Percentiles rank a stretch among this genome's conserved stretches.
Conservation (phyloP, 73 alveolate genomes). For the Stentor coeruleus region DNA sequence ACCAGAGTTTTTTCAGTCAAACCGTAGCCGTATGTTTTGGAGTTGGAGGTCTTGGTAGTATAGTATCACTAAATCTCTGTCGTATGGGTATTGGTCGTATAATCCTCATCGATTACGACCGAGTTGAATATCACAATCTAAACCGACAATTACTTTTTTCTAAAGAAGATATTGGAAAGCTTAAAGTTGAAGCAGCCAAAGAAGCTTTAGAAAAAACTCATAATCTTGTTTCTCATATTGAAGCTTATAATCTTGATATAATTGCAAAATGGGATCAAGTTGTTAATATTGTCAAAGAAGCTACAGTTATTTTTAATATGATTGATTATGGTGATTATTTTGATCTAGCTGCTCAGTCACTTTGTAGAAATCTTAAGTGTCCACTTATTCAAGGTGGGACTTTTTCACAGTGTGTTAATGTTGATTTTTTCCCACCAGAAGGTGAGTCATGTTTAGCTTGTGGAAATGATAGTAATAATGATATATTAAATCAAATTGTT, state of each 20-base stretch:
- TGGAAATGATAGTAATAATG: conserved; percentile 45
- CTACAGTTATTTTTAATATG: conserved; percentile 71
- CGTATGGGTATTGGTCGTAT: conserved; percentile 69
- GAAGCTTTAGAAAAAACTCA: conserved; percentile 44
- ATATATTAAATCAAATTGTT: conserved; percentile 39
- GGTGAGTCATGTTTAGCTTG: conserved; percentile 66
- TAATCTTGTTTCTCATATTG: conserved; percentile 44
- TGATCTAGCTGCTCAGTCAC: conserved; percentile 70
- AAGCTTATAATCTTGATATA: conserved; percentile 56
- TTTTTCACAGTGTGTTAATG: conserved; percentile 55
- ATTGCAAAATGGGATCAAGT: conserved; percentile 59
- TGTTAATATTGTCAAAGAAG: conserved; percentile 48
- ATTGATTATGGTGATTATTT: conserved; percentile 85
- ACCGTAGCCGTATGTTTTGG: conserved; percentile 56
- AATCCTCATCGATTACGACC: conserved; percentile 64
- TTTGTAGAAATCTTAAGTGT: conserved; percentile 38
- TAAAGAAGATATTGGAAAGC: conserved; percentile 57
- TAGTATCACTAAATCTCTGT: conserved; percentile 52
- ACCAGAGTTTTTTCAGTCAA: conserved; percentile 21
- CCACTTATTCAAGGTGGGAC: conserved; percentile 74
- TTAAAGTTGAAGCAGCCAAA: conserved; percentile 60
- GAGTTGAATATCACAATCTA: conserved; percentile 63
- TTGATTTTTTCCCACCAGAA: conserved; percentile 48
- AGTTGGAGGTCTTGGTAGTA: conserved; percentile 75
- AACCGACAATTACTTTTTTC: conserved; percentile 61